These are phyloP conservation scores for Immersiporthe knoxdaviesiana DNA, from an alignment of 2,329 filamentous ascomycete species.

Conservation along the genomic window DNA sequence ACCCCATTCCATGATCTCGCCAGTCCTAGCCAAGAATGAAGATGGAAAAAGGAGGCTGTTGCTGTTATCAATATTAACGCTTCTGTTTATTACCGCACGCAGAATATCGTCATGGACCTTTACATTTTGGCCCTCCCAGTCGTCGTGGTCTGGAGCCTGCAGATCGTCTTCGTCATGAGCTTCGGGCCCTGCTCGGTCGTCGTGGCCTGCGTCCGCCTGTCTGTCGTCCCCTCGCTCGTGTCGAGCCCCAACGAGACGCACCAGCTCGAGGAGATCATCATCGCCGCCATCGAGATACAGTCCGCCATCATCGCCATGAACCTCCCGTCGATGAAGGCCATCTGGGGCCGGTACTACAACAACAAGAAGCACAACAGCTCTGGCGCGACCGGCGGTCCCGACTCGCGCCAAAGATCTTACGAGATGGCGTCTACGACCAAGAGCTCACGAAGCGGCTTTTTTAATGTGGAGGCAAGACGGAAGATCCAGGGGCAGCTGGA, in stretches of 20 bases:
- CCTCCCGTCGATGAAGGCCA: constrained; percentile 19
- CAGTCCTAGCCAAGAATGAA: not conserved
- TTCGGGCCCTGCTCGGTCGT: constrained; percentile 24
- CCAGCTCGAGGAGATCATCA: constrained; percentile 26
- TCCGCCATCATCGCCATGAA: constrained; percentile 23
- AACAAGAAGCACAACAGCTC: not conserved
- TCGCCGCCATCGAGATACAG: constrained; percentile 24
- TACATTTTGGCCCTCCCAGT: constrained; percentile 26
- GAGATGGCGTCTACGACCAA: not conserved
- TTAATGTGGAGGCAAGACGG: not conserved
- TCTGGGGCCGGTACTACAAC: not conserved
- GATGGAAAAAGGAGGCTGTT: too few relatives aligned
- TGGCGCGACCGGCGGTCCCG: not conserved
- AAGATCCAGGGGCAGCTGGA: not conserved
- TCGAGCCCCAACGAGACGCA: constrained; percentile 6
- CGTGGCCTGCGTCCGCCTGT: constrained; percentile 18
- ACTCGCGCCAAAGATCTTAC: not conserved
- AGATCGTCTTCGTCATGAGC: constrained; percentile 19
- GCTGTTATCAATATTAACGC: not conserved
- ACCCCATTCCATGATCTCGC: not conserved
- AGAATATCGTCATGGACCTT: constrained; percentile 25
- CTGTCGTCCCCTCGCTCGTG: constrained; percentile 15
- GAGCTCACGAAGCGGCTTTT: not conserved
- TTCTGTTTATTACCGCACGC: not conserved
- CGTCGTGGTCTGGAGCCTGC: constrained; percentile 20